Conservation (phyloP, 306 rosid genomes). For the Medicago arabica region DNA sequence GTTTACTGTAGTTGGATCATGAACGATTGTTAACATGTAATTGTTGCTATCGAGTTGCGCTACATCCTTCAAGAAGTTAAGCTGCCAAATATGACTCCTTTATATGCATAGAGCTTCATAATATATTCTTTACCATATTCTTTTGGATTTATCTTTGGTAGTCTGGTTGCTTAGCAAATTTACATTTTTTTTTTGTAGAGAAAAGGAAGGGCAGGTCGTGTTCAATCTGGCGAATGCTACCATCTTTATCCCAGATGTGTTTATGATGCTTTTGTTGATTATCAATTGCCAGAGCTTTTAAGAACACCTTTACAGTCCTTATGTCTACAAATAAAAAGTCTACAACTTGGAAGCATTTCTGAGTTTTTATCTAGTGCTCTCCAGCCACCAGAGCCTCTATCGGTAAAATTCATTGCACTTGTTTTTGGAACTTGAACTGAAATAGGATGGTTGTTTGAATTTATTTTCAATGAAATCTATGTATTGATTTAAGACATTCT, state of each 20-base stretch:
- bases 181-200: conserved; percentile 56
- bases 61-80: conserved; percentile 22
- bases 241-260: conserved; percentile 95
- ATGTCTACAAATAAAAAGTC: conserved; percentile 95
- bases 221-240: conserved; percentile 93
- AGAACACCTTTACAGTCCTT: conserved; percentile 97
- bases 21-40: conserved; percentile 21
- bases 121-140: conserved; percentile 33
- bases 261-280: conserved; percentile 82
- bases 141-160: conserved; percentile 34
- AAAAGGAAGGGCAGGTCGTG: conserved; percentile 99
- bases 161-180: conserved; percentile 23
- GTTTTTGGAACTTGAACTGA: conserved; percentile 38
- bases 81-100: conserved; percentile 21
- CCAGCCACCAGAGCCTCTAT: conserved; percentile 86
- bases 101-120: conserved; percentile 15
- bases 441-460: conserved; percentile 33
- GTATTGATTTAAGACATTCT: conserved; percentile 25
- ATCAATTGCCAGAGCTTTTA: conserved; percentile 92
- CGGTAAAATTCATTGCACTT: conserved; percentile 61
- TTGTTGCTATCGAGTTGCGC: conserved; percentile 21
- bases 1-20: conserved; percentile 35
- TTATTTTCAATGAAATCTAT: conserved; percentile 17
- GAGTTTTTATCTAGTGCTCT: conserved; percentile 94
- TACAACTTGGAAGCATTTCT: conserved; percentile 90